These are phyloP conservation scores for Mariannaea elegans DNA, from an alignment of 2,329 filamentous ascomycete species.

Conservation along the genomic window DNA sequence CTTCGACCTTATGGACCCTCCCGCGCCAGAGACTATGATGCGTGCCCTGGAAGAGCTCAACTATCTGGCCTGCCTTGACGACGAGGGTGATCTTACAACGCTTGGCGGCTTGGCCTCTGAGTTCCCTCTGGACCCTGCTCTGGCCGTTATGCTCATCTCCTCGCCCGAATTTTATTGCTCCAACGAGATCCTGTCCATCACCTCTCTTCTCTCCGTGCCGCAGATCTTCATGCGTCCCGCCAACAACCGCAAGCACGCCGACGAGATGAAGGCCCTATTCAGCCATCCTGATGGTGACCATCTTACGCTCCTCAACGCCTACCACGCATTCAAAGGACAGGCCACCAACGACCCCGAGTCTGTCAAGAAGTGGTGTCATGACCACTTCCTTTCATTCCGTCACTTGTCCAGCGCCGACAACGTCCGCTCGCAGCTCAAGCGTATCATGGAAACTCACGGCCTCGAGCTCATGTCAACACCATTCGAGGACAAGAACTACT, in stretches of 20 bases:
- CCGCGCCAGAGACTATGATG: constrained; percentile 98
- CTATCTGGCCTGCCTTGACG: constrained; percentile 94
- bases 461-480: constrained; percentile 87
- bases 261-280: constrained; percentile 97
- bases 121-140: constrained; percentile 91
- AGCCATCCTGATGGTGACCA: constrained; percentile 94
- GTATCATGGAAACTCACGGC: constrained; percentile 94
- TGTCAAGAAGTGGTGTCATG: constrained; percentile 91
- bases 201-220: constrained; percentile 90
- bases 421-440: constrained; percentile 88
- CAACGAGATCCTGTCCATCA: constrained; percentile 96
- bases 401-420: constrained; percentile 93
- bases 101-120: constrained; percentile 90
- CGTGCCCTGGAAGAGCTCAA: constrained; percentile 96
- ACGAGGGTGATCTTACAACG: constrained; percentile 90
- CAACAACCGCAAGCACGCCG: constrained; percentile 85
- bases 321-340: constrained; percentile 92
- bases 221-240: constrained; percentile 92
- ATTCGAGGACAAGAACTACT: constrained; percentile 97
- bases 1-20: constrained; percentile 98
- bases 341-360: constrained; percentile 68
- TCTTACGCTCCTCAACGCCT: constrained; percentile 94
- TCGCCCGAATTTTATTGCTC: constrained; percentile 99
- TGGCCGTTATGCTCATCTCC: constrained; percentile 97
- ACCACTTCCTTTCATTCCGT: constrained; percentile 92